A percentile compares a stretch with the other conserved stretches of the same genome.
phyloP scores from a whole-genome alignment of 257 asterid genomes.

The Parsonsia alboflavescens region DNA sequence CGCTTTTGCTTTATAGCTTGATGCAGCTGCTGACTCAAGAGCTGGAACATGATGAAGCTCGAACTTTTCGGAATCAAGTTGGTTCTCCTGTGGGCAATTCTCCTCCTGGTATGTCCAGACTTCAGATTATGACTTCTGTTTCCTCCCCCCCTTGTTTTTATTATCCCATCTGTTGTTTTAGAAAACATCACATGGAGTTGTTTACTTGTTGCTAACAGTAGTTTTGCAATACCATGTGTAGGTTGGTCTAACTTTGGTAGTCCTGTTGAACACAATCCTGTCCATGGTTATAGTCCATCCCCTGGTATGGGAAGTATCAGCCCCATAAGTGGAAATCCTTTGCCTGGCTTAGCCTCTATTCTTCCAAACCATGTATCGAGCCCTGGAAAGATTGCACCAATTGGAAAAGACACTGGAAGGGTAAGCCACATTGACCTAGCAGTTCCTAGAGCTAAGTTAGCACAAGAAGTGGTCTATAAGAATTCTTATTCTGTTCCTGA shows the following conservation, averaged over 20 bases:
- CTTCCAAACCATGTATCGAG: slow-evolving; percentile 56
- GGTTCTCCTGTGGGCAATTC: slow-evolving; percentile 85
- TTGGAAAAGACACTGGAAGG: slow-evolving; percentile 68
- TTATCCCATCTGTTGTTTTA: background rate
- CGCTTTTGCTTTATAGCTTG: slow-evolving; percentile 44
- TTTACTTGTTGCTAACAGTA: background rate
- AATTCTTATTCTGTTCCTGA: slow-evolving; percentile 43
- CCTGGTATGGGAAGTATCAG: slow-evolving; percentile 52
- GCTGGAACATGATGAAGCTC: slow-evolving; percentile 71
- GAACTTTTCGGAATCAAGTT: slow-evolving; percentile 52
- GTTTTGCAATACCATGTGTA: slow-evolving; percentile 16
- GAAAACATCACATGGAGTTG: background rate
- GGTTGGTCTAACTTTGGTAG: slow-evolving; percentile 92
- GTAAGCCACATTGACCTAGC: slow-evolving; percentile 35
- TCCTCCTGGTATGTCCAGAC: slow-evolving; percentile 64
- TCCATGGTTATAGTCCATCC: slow-evolving; percentile 49
- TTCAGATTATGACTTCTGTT: background rate
- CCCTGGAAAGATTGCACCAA: slow-evolving; percentile 85
- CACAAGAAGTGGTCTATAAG: slow-evolving; percentile 30
- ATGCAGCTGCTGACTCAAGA: slow-evolving; percentile 90
- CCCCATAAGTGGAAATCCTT: slow-evolving; percentile 50
- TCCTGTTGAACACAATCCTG: slow-evolving; percentile 60
- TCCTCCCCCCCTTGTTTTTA: background rate
- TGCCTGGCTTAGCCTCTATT: slow-evolving; percentile 84
- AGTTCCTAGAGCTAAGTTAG: slow-evolving; percentile 16